Evolutionary conservation across 192 early-diverging fungal species (phyloP), one percentile per base, ranked within the genome.

Genomic region (Coemansia sp.): DNA sequence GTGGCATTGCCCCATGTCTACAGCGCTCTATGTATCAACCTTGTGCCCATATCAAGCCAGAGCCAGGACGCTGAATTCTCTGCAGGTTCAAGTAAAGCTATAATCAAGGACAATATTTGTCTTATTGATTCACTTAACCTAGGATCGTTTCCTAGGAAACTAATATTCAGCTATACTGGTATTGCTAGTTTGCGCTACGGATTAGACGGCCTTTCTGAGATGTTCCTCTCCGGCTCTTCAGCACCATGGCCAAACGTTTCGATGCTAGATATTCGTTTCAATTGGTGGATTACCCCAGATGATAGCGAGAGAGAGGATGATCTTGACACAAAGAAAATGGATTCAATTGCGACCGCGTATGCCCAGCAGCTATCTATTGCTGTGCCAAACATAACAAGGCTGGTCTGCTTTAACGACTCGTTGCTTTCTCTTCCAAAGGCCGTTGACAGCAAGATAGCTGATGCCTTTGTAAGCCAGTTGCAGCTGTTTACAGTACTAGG

Each of bases 401-500:
- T 54, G 21, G 52, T 54, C 19, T 54, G 52, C 52, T 54, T 54
- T 54, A 26, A 54, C 52, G 52, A 54, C 26, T 54, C 52, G 9
- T 8, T 54, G 8, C 52, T 54, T 12, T 19, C 52, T 19, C 52
- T 54, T 54, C 52, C 52, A 3, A 54, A 54, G 52, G 21, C 52
- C 6, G 12, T 54, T 26, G 52, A 54, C 9, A 26, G 52, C 52
- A 54, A 54, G 26, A 54, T 54, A 26, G 18, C 52, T 9, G 52
- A 54, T 12, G 21, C 21, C 3, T 54, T 54, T 54, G 52, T 23
- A 26, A 54, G 8, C 5, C 19, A 54, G 52, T 19, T 54, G 9
- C 52, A 54, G 9, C 21, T 54, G 8, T 54, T 54, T 10, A 54
- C 52, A 54, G 21, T 23, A 12, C 52, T 54, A 4, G 23, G 52